Evolutionary conservation across 2,329 filamentous ascomycete species (phyloP).

Genomic region (Akanthomyces lecanii): DNA sequence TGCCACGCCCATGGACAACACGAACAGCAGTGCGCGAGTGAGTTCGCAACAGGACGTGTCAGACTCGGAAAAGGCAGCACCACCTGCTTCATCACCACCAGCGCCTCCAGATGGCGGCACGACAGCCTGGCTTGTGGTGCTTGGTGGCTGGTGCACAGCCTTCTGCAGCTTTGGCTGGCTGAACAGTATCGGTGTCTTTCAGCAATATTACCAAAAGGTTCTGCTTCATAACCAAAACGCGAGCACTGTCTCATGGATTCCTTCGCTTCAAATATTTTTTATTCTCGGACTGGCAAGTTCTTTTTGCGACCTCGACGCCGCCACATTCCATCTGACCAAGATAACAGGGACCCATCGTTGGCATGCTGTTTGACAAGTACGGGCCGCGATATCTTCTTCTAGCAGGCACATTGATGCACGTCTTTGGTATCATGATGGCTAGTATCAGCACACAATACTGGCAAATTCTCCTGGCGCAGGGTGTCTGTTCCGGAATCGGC

Average conservation of each 20-base stretch:
- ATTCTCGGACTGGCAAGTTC: conserved; percentile 43
- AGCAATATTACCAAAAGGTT: conserved; percentile 52
- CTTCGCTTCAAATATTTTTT: conserved; percentile 51
- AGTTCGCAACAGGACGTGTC: conserved; percentile 2
- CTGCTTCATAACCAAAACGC: conserved; percentile 45
- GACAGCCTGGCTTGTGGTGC: conserved; percentile 36
- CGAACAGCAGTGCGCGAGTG: not conserved
- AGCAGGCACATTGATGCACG: conserved; percentile 49
- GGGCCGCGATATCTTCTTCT: conserved; percentile 55
- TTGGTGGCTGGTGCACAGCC: conserved; percentile 37
- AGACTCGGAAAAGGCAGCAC: conserved; percentile 8
- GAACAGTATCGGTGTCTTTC: conserved; percentile 47
- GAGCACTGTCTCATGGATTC: conserved; percentile 59
- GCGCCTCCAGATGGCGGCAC: conserved; percentile 28
- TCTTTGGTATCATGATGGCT: conserved; percentile 62
- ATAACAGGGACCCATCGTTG: conserved; percentile 53
- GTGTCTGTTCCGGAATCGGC: conserved; percentile 35
- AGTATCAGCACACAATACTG: conserved; percentile 42
- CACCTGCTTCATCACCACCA: not conserved
- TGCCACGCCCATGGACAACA: not conserved
- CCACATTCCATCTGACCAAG: not conserved
- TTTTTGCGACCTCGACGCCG: conserved; percentile 8
- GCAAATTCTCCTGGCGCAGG: conserved; percentile 38
- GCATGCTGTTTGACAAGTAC: conserved; percentile 58
- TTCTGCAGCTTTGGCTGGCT: conserved; percentile 40